These are phyloP conservation scores for Psilocybe mexicana DNA, from an alignment of 1,284 basidiomycete genomes.

Conservation along the genomic window DNA sequence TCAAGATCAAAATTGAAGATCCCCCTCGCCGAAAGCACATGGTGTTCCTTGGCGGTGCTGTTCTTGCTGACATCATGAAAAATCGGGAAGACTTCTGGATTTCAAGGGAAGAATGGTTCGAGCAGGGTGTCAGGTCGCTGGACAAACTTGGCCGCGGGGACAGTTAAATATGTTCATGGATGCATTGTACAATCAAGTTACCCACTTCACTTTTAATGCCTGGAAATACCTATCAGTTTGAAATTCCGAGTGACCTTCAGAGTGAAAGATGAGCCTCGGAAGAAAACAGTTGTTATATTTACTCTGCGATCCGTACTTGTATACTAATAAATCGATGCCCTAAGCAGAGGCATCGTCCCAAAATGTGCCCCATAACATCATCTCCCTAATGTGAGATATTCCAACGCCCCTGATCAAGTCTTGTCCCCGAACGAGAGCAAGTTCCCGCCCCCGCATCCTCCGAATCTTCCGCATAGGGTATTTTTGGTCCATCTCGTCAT, in stretches of 20 bases:
- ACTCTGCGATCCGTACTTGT: too few relatives aligned
- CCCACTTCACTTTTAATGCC: not conserved
- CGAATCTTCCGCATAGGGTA: slow-evolving; percentile 67
- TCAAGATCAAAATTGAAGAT: slow-evolving; percentile 98
- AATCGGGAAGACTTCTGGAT: slow-evolving; percentile 94
- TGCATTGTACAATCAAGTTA: slow-evolving; percentile 2
- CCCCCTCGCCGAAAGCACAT: slow-evolving; percentile 98
- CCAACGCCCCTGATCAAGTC: slow-evolving; percentile 44
- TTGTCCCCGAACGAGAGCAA: slow-evolving; percentile 79
- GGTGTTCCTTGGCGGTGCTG: slow-evolving; percentile 98
- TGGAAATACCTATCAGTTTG: not conserved
- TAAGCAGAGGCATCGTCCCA: slow-evolving; percentile 27
- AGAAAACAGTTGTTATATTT: too few relatives aligned
- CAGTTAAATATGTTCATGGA: slow-evolving; percentile 10
- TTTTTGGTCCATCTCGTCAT: slow-evolving; percentile 69
- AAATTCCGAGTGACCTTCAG: not conserved
- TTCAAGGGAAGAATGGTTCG: slow-evolving; percentile 89
- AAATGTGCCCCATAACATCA: slow-evolving; percentile 40
- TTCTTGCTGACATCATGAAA: slow-evolving; percentile 98
- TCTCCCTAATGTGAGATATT: slow-evolving; percentile 27
- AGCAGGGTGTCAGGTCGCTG: slow-evolving; percentile 79
- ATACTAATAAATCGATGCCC: not conserved
- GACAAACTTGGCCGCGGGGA: slow-evolving; percentile 83
- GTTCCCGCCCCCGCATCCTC: slow-evolving; percentile 81
- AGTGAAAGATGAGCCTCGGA: too few relatives aligned